phyloP scores from a whole-genome alignment of 768 basidiomycete genomes.

The Mycena epipterygia region DNA sequence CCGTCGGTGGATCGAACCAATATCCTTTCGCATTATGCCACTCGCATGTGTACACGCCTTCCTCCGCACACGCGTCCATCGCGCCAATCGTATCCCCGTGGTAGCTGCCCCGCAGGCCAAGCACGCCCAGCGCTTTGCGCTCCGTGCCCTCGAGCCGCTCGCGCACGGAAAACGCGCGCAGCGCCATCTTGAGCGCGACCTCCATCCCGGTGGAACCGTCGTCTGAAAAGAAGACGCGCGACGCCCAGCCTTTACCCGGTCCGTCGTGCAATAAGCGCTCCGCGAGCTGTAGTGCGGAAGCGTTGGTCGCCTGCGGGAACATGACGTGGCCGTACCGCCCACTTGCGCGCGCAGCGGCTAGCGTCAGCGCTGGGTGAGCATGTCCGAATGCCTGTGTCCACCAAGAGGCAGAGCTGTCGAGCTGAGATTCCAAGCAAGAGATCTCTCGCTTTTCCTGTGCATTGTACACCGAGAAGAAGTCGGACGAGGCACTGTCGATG shows the following conservation, averaged over 20 bases:
- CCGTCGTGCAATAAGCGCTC: slow-evolving; percentile 81
- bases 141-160: slow-evolving; percentile 52
- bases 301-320: slow-evolving; percentile 90
- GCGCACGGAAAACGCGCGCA: slow-evolving; percentile 73
- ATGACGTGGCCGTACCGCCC: slow-evolving; percentile 98
- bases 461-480: slow-evolving; percentile 86
- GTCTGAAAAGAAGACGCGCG: slow-evolving; percentile 92
- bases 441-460: slow-evolving; percentile 39
- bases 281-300: slow-evolving; percentile 87
- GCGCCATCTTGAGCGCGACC: slow-evolving; percentile 97
- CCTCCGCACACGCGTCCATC: slow-evolving; percentile 91
- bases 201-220: slow-evolving; percentile 98
- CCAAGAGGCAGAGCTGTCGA: slow-evolving; percentile 97
- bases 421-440: slow-evolving; percentile 68
- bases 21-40: slow-evolving; percentile 95
- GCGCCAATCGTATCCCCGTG: slow-evolving; percentile 98
- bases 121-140: slow-evolving; percentile 73
- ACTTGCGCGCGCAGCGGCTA: slow-evolving; percentile 91
- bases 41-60: slow-evolving; percentile 94
- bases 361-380: slow-evolving; percentile 77
- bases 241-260: slow-evolving; percentile 93
- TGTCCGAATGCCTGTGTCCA: slow-evolving; percentile 97
- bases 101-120: slow-evolving; percentile 94
- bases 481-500: slow-evolving; percentile 90
- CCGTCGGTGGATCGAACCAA: slow-evolving; percentile 93